Percentiles rank a stretch among this genome's conserved stretches.
These are phyloP conservation scores for Sordariomycetes sp. DNA, from an alignment of 2,329 filamentous ascomycete species.

Conservation along the genomic window DNA sequence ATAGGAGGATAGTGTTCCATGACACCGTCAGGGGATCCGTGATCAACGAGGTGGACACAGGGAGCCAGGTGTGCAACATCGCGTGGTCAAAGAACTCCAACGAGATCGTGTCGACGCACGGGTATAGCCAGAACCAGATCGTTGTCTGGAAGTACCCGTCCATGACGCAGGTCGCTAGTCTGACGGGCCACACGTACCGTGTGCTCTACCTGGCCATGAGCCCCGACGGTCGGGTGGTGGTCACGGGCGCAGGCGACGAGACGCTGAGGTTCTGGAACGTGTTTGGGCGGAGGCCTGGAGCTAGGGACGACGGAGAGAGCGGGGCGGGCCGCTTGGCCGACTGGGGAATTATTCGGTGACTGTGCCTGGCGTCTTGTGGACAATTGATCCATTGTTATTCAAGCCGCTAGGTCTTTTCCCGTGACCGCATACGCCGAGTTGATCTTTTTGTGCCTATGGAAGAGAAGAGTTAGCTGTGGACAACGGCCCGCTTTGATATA, in stretches of 20 bases:
- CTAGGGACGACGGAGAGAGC: slow-evolving; percentile 52
- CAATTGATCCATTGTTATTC: neutral
- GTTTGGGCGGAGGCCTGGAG: slow-evolving; percentile 70
- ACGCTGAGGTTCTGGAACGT: slow-evolving; percentile 95
- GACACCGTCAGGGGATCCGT: slow-evolving; percentile 76
- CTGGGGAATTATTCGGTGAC: slow-evolving; percentile 70
- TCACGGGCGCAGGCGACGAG: slow-evolving; percentile 93
- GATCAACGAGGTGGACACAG: slow-evolving; percentile 85
- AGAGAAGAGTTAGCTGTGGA: neutral
- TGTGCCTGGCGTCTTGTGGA: neutral
- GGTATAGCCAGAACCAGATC: slow-evolving; percentile 96
- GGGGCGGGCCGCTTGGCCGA: slow-evolving; percentile 52
- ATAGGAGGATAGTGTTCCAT: slow-evolving; percentile 95
- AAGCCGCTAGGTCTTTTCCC: neutral
- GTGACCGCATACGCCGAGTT: neutral
- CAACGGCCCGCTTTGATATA: neutral
- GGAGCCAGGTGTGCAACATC: slow-evolving; percentile 96
- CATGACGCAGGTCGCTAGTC: slow-evolving; percentile 90
- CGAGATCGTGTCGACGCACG: slow-evolving; percentile 93
- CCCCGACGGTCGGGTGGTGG: slow-evolving; percentile 83
- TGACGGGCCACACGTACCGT: slow-evolving; percentile 93
- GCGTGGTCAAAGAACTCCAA: slow-evolving; percentile 97
- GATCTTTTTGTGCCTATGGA: neutral
- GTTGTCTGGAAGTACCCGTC: slow-evolving; percentile 99
- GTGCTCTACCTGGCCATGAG: slow-evolving; percentile 97